A percentile compares a stretch with the other conserved stretches of the same genome.
phyloP scores from a whole-genome alignment of 2,329 filamentous ascomycete genomes.

The Cladosporium sphaerospermum region DNA sequence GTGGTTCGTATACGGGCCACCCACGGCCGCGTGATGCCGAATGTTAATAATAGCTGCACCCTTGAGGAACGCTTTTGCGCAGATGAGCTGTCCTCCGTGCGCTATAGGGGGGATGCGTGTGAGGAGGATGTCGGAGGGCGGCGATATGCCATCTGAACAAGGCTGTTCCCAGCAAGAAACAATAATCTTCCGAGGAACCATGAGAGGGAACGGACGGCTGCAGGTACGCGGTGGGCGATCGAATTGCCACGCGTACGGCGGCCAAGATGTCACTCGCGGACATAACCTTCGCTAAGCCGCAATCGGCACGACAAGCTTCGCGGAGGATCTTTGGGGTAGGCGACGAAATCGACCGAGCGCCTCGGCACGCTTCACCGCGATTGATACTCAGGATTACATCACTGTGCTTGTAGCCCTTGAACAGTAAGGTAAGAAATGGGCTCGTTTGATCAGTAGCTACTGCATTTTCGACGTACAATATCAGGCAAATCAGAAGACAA shows the following conservation, averaged over 20 bases:
- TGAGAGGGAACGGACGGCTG: not conserved
- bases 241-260: not conserved
- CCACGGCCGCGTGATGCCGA: conserved; percentile 10
- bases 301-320: not conserved
- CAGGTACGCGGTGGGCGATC: not conserved
- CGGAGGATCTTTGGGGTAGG: too few relatives aligned
- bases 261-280: not conserved
- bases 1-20: conserved; percentile 9
- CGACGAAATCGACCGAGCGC: too few relatives aligned
- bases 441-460: too few relatives aligned
- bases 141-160: too few relatives aligned
- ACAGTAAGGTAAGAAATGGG: too few relatives aligned
- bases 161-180: too few relatives aligned
- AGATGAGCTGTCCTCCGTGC: not conserved
- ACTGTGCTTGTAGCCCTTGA: too few relatives aligned
- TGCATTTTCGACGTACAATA: too few relatives aligned
- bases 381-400: too few relatives aligned
- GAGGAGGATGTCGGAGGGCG: not conserved
- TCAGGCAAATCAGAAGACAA: too few relatives aligned
- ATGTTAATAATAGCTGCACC: conserved; percentile 4
- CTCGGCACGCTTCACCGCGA: too few relatives aligned
- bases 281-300: not conserved
- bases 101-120: not conserved
- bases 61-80: not conserved
- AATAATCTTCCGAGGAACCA: not conserved